Conservation (phyloP, 139 green algal species). For the Closterium sp. region DNA sequence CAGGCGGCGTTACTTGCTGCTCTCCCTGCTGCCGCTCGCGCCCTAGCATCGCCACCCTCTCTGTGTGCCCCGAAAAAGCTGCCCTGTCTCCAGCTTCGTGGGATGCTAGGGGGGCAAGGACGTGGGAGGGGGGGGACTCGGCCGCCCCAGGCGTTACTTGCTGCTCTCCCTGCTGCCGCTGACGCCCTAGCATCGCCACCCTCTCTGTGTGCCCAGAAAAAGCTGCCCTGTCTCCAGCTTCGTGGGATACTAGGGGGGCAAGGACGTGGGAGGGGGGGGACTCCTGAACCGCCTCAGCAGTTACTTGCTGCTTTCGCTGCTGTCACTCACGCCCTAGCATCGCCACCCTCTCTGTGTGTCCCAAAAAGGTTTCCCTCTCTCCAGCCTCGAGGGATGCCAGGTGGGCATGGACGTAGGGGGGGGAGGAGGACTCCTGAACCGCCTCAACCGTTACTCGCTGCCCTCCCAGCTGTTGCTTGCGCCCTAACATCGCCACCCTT, state of each 20-base stretch:
- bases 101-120: too few relatives aligned
- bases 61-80: neutral
- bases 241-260: neutral
- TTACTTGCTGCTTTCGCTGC: neutral
- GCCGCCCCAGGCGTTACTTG: neutral
- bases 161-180: neutral
- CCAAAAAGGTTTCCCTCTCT: too few relatives aligned
- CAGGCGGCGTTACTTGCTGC: neutral
- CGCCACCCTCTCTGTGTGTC: too few relatives aligned
- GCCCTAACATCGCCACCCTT: too few relatives aligned
- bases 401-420: too few relatives aligned
- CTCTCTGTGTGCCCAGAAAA: neutral
- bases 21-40: neutral
- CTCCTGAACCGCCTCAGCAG: neutral
- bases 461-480: too few relatives aligned
- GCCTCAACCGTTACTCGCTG: too few relatives aligned
- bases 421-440: too few relatives aligned
- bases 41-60: neutral
- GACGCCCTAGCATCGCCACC: neutral
- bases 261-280: too few relatives aligned
- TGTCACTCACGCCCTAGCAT: neutral
- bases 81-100: neutral
- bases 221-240: neutral
- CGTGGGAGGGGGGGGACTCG: too few relatives aligned
- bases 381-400: too few relatives aligned